Evolutionary conservation across 2,329 filamentous ascomycete genomes (phyloP).

Genomic region (Sclerotinia trifoliorum): DNA sequence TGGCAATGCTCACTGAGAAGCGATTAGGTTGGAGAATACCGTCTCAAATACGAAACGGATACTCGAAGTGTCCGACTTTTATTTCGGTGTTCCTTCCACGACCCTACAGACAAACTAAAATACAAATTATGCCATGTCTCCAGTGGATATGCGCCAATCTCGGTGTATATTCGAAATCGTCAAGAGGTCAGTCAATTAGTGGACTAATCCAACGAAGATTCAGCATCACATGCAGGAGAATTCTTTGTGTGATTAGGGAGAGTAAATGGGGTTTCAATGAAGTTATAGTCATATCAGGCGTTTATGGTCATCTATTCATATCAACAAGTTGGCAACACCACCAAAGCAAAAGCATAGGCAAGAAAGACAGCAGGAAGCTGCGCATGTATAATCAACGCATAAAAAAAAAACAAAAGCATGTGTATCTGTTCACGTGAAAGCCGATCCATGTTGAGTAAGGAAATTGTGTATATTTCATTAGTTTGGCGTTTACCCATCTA

Average conservation of each 20-base stretch:
- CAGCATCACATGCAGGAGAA: neutral
- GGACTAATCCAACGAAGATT: neutral
- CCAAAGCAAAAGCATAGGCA: neutral
- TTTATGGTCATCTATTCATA: conserved; percentile 21
- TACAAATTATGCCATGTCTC: neutral
- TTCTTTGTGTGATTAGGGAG: neutral
- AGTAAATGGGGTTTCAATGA: neutral
- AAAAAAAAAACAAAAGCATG: neutral
- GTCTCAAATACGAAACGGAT: neutral
- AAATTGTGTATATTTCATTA: conserved; percentile 16
- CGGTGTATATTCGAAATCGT: neutral
- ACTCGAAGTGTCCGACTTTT: neutral
- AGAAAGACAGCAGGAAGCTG: neutral
- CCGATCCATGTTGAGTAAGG: neutral
- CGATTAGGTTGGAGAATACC: neutral
- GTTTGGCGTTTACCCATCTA: neutral
- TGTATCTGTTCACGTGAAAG: neutral
- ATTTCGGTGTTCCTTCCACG: neutral
- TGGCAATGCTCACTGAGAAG: neutral
- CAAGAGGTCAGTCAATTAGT: neutral
- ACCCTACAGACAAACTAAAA: neutral
- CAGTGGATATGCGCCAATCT: neutral
- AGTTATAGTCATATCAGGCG: conserved; percentile 19
- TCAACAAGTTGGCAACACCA: neutral
- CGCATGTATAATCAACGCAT: conserved; percentile 11